A percentile compares a stretch with the other conserved stretches of the same genome.
Evolutionary conservation across 345 rosid genomes (phyloP).

Genomic region (Boechera retrofracta): DNA sequence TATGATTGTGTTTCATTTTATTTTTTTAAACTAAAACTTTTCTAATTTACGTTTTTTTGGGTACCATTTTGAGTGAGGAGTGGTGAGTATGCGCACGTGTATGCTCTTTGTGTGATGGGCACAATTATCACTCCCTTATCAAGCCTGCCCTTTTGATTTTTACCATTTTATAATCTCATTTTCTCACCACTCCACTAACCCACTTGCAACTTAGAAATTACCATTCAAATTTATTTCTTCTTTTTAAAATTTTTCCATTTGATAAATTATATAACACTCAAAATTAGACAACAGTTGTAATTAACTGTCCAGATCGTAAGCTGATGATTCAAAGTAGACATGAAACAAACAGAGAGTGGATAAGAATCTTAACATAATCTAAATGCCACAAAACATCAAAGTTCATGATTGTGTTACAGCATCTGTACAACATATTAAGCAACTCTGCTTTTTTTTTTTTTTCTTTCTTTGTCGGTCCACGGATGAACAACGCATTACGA

Average conservation of each 20-base stretch:
- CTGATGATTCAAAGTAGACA: conserved; percentile 7
- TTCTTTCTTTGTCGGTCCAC: conserved; percentile 7
- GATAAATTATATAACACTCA: not conserved
- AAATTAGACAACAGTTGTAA: not conserved
- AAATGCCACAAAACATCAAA: conserved; percentile 19
- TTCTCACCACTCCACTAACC: not conserved
- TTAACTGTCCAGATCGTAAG: not conserved
- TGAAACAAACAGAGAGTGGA: conserved; percentile 16
- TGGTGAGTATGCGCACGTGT: conserved; percentile 63
- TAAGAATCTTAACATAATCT: conserved; percentile 21
- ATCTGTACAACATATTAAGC: conserved; percentile 33
- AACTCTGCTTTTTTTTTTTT: not conserved
- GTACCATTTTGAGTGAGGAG: conserved; percentile 17
- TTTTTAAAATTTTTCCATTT: not conserved
- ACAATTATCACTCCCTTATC: conserved; percentile 49
- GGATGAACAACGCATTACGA: conserved; percentile 26
- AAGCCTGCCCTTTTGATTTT: conserved; percentile 26
- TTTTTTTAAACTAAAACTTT: not conserved
- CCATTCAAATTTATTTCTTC: not conserved
- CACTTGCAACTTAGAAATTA: not conserved
- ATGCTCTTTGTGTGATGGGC: conserved; percentile 53
- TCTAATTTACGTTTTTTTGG: not conserved
- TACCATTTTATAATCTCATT: conserved; percentile 11
- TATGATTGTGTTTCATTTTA: conserved; percentile 34
- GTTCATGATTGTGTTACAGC: conserved; percentile 24